phyloP scores from a whole-genome alignment of 164 flowering plant genomes.

The Stephania yunnanensis region DNA sequence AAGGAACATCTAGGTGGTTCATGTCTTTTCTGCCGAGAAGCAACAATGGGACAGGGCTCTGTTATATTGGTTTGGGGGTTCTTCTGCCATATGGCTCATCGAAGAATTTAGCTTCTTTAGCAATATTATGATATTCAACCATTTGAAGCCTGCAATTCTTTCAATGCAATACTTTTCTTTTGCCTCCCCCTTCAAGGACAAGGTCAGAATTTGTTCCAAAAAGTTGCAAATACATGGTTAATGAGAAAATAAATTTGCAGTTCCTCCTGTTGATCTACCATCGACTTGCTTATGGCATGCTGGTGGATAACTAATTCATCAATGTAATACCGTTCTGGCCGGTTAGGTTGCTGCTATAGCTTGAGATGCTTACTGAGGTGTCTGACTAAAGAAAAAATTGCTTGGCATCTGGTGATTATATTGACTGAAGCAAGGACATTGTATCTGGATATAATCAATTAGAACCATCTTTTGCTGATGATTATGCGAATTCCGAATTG shows the following conservation, averaged over 20 bases:
- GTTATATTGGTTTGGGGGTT: no score
- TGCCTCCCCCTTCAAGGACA: neutral
- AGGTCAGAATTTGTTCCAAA: neutral
- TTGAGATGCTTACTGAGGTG: neutral
- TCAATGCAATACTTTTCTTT: neutral
- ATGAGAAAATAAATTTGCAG: neutral
- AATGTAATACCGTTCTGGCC: neutral
- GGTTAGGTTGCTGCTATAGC: neutral
- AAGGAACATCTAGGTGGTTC: no score
- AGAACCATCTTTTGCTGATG: neutral
- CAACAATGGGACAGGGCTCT: no score
- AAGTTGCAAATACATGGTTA: slow-evolving; percentile 3
- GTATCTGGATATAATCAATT: neutral
- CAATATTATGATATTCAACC: neutral
- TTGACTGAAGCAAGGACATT: neutral
- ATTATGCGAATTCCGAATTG: neutral
- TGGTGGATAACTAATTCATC: neutral
- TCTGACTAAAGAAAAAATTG: neutral
- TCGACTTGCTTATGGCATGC: neutral
- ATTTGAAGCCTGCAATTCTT: neutral
- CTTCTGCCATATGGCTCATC: neutral
- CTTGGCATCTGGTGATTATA: neutral
- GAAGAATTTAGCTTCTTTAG: neutral
- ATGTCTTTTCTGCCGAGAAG: no score
- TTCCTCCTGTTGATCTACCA: neutral